Evolutionary conservation across 2,329 filamentous ascomycete genomes (phyloP).

Genomic region (Xylariaceae sp.): DNA sequence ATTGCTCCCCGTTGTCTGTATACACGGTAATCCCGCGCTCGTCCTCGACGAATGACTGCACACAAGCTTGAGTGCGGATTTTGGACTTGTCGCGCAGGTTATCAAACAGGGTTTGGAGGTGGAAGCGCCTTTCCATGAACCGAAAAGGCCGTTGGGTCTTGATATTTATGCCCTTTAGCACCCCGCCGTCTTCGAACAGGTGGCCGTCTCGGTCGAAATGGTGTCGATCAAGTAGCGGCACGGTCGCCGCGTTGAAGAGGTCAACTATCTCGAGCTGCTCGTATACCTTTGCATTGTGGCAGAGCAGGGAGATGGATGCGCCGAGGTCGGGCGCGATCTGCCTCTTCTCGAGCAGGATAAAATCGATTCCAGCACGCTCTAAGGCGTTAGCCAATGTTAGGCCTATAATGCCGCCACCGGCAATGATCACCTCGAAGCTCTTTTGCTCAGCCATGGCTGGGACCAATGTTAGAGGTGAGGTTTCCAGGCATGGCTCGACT

Average conservation of each 20-base stretch:
- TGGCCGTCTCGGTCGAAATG: slow-evolving; percentile 12
- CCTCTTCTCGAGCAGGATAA: slow-evolving; percentile 17
- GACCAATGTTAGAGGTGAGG: too few species aligned
- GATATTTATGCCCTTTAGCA: slow-evolving; percentile 7
- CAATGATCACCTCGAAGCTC: slow-evolving; percentile 20
- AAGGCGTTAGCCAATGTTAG: slow-evolving; percentile 14
- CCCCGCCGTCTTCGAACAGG: slow-evolving; percentile 8
- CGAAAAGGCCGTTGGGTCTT: slow-evolving; percentile 8
- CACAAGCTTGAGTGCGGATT: slow-evolving; percentile 6
- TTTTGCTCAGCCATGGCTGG: neutral
- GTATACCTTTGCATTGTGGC: slow-evolving; percentile 10
- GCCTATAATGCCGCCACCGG: slow-evolving; percentile 15
- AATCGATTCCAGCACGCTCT: slow-evolving; percentile 19
- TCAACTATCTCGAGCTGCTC: slow-evolving; percentile 18
- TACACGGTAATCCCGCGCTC: slow-evolving; percentile 12
- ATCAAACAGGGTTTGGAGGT: slow-evolving; percentile 11
- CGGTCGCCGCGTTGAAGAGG: slow-evolving; percentile 3
- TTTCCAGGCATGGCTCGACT: too few species aligned
- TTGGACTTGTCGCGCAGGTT: slow-evolving; percentile 16
- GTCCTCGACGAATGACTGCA: slow-evolving; percentile 12
- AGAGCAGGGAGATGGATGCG: slow-evolving; percentile 15
- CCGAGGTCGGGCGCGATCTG: slow-evolving; percentile 17
- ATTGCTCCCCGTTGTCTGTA: slow-evolving; percentile 11
- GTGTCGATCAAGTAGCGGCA: slow-evolving; percentile 10
- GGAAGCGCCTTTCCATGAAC: slow-evolving; percentile 17